Percentiles rank a stretch among this genome's conserved stretches.
Evolutionary conservation across 108 stramenopile species (phyloP).

Genomic region (Nitzschia inconspicua): DNA sequence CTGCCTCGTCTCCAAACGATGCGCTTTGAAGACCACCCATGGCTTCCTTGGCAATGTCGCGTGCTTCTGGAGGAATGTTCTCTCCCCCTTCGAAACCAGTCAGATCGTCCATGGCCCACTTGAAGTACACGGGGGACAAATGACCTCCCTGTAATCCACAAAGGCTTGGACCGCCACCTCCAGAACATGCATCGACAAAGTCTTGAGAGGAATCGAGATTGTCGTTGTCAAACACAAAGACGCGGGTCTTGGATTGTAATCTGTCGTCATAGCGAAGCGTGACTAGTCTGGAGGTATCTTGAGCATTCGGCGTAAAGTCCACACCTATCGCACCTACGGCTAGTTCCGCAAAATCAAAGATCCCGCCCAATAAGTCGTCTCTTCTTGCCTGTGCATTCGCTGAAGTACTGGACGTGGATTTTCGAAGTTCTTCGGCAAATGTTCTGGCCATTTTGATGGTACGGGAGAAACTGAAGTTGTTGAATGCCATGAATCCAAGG

Average conservation of each 20-base stretch:
- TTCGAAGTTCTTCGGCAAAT: conserved; percentile 62
- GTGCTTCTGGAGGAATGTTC: conserved; percentile 45
- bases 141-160: conserved; percentile 65
- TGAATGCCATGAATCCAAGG: conserved; percentile 68
- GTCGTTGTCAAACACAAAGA: conserved; percentile 80
- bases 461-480: conserved; percentile 75
- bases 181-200: conserved; percentile 41
- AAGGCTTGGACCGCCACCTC: conserved; percentile 15
- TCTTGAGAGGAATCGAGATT: conserved; percentile 54
- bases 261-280: conserved; percentile 51
- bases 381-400: background rate
- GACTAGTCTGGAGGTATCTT: conserved; percentile 62
- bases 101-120: conserved; percentile 54
- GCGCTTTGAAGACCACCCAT: conserved; percentile 72
- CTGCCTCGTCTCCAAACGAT: conserved; percentile 69
- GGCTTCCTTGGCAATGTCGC: conserved; percentile 63
- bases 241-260: conserved; percentile 49
- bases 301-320: conserved; percentile 65
- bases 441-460: conserved; percentile 60
- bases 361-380: conserved; percentile 1
- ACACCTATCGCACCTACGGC: conserved; percentile 66
- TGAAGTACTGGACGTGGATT: background rate
- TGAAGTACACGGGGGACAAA: conserved; percentile 73
- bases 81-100: conserved; percentile 4
- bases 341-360: conserved; percentile 69